phyloP scores from a whole-genome alignment of 768 basidiomycete species.

The Calvatia gigantea region DNA sequence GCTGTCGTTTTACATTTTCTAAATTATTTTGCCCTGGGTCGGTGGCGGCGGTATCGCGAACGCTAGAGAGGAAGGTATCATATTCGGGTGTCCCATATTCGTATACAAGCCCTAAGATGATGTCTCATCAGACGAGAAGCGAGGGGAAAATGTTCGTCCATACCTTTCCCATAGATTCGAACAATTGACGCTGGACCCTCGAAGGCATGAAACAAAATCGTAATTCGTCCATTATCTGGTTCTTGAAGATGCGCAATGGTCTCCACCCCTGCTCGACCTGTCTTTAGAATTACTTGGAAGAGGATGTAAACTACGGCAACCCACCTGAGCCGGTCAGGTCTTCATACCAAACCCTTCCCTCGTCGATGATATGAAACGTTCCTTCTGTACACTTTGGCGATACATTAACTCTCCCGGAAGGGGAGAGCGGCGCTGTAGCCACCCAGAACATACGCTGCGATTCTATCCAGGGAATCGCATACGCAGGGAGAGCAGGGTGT shows the following conservation, averaged over 20 bases:
- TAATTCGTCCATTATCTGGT: conserved; percentile 51
- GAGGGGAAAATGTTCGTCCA: not conserved
- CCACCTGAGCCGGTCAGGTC: conserved; percentile 68
- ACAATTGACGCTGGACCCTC: conserved; percentile 57
- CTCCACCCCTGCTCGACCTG: conserved; percentile 29
- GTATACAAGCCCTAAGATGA: conserved; percentile 58
- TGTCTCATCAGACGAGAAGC: too few relatives aligned
- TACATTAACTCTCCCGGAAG: conserved; percentile 60
- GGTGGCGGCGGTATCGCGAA: not conserved
- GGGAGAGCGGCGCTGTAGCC: conserved; percentile 56
- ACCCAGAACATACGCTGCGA: conserved; percentile 73
- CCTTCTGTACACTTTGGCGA: conserved; percentile 63
- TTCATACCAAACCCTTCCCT: conserved; percentile 66
- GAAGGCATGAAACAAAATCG: conserved; percentile 60
- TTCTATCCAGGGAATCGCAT: conserved; percentile 52
- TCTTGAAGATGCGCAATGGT: conserved; percentile 48
- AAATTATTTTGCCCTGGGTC: conserved; percentile 3
- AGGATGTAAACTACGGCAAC: too few relatives aligned
- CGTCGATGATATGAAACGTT: conserved; percentile 55
- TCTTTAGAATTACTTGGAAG: not conserved
- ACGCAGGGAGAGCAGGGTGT: conserved; percentile 52
- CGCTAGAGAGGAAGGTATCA: conserved; percentile 43
- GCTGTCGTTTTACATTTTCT: too few relatives aligned
- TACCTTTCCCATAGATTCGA: conserved; percentile 58
- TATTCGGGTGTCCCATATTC: conserved; percentile 66